Evolutionary conservation across 2,329 filamentous ascomycete genomes (phyloP), one percentile per base, ranked within the genome.

Genomic region (Podosphaera aphanis): DNA sequence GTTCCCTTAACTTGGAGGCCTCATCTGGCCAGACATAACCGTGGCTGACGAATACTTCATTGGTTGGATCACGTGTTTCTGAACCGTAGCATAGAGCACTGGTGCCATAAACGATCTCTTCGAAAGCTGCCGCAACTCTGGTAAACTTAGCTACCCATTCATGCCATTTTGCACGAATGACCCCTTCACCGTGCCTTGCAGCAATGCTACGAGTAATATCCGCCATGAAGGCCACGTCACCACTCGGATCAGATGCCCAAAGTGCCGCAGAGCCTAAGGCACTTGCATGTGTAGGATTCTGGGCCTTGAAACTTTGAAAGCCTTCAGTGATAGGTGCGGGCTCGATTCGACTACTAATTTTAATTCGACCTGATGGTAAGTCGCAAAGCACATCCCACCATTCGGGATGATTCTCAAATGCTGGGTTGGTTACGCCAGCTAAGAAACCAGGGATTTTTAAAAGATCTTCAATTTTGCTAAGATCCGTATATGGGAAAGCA

Each of bases 311-410:
- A 60, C 81, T 93, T 2, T 78, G 60, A 8, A 90, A 68, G 0
- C 88, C 88, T 55, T 98, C 90, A 0, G 85, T 94, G 3, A 81
- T 63, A 1, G 79, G 74, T 0, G 85, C 81, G 19, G 73, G 63
- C 50, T 95, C 88, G 52, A 95, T 86, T 55, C 77, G 79, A 59
- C 73, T 83, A 57, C 83, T 93, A 56, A 98, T 95, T 63, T 90
- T 93, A 68, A 98, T 85, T 38, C 86, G 77, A 8, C 90, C 90
- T 1, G 79, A 88, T 0, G 86, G 81, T 37, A 98, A 67, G 61
- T 98, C 90, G 61, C 90, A 98, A 11, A 98, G 69, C 8, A 98
- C 64, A 62, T 98, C 90, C 90, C 90, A 98, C 90, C 90, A 98
- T 59, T 94, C 86, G 0, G 82, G 83, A 57, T 95, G 88, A 57